Evolutionary conservation across 2,329 filamentous ascomycete genomes (phyloP), one percentile per base, ranked within the genome.

Genomic region (Tolypocladium amazonense): DNA sequence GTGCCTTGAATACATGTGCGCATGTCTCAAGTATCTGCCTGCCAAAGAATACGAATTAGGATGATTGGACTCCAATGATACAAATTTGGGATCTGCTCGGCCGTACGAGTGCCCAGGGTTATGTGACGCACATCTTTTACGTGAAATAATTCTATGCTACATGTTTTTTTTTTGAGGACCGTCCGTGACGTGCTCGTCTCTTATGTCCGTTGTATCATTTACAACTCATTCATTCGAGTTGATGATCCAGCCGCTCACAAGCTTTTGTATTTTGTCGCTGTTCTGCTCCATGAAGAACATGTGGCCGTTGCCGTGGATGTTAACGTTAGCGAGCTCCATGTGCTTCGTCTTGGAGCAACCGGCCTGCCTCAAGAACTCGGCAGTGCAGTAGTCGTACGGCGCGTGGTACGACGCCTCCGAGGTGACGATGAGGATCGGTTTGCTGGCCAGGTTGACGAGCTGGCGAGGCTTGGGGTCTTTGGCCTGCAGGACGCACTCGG

Each of bases 261-360:
- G 59, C 30, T 54, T 50, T 39, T 69, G 65, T 55, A 79, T 75
- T 52, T 71, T 62, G 60, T 75, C 66, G 58, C 74, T 79, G 64
- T 81, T 81, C 69, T 72, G 74, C 69, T 80, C 78, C 69, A 80
- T 67, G 61, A 80, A 78, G 59, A 77, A 72, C 73, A 80, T 74
- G 67, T 80, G 77, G 0, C 75, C 76, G 60, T 80, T 80, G 9
- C 78, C 78, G 43, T 68, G 63, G 41, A 79, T 72, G 4, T 75
- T 75, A 8, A 66, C 65, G 37, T 76, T 68, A 7, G 60, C 70
- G 27, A 80, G 69, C 63, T 70, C 68, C 45, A 77, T 39, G 62
- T 74, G 70, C 57, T 74, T 64, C 37, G 69, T 61, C 50, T 64
- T 63, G 30, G 65, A 63, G 64, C 71, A 68, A 1, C 77, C 77